Evolutionary conservation across 768 basidiomycete species (phyloP), one percentile per base, ranked within the genome.

Genomic region (Naganishia vishniacii): DNA sequence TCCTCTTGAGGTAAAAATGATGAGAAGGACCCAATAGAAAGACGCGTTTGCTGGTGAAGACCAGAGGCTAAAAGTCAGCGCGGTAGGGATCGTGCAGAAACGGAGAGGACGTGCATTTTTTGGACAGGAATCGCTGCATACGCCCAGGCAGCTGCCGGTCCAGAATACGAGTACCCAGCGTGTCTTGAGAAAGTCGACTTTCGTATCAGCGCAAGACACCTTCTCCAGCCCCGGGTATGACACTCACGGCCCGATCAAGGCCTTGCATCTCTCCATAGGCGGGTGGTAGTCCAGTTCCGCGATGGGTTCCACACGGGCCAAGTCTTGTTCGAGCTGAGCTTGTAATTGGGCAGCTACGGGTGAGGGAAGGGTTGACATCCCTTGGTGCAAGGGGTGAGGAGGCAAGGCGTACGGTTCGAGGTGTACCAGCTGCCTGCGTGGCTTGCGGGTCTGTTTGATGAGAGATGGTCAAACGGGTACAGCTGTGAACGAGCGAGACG

Each of bases 21-120:
- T 99, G 95, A 0, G 95, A 94, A 2, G 95, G 95, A 0, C 95
- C 95, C 16, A 99, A 84, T 65, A 99, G 83, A 75, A 98, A 93
- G 53, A 99, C 87, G 15, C 90, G 85, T 73, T 88, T 89, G 53
- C 95, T 97, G 70, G 20, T 11, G n/a, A n/a, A 4, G 15, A 28
- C 0, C 1, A n/a, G 42, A 45, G 26, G 31, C 40, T 15, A n/a
- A 11, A 15, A 29, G 32, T 2, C 5, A n/a, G n/a, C n/a, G 51
- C 6, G 41, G 18, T 20, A 8, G 32, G 44, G 40, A 15, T 7
- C 34, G 34, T 15, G 34, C 8, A 7, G 34, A 37, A 15, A 7
- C 34, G 32, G 61, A 25, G n/a, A 53, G 16, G 26, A 81, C 86
- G 68, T 68, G 94, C 95, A 97, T 88, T 70, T 82, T 82, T 4